Evolutionary conservation across 306 rosid genomes (phyloP).

Genomic region (Cyclanthera cordifolia): DNA sequence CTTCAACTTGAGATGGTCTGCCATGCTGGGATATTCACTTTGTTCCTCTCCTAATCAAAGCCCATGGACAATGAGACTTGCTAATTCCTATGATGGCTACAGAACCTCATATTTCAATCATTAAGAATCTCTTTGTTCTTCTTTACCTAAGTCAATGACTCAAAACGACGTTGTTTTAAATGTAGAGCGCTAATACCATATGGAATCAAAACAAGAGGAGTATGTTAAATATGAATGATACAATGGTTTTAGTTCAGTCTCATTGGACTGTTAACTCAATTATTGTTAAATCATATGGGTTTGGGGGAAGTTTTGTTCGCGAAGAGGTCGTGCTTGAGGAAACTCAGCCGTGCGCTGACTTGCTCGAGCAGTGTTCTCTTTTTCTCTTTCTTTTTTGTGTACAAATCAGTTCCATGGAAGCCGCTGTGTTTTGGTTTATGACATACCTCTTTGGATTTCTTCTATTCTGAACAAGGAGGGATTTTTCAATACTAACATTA

Average conservation of each 20-base stretch:
- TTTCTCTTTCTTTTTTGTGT: no score
- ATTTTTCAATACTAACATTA: no score
- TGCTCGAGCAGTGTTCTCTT: no score
- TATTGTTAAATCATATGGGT: not conserved
- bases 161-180: not conserved
- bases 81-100: slow-evolving; percentile 15
- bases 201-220: not conserved
- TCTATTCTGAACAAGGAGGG: no score
- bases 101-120: not conserved
- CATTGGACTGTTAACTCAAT: not conserved
- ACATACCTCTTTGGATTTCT: no score
- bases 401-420: no score
- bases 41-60: slow-evolving; percentile 46
- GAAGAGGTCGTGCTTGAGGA: no score
- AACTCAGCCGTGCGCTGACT: no score
- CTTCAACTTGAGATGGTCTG: slow-evolving; percentile 69
- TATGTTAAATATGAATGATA: not conserved
- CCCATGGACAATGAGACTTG: slow-evolving; percentile 52
- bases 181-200: not conserved
- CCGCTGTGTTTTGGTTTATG: no score
- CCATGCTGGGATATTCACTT: slow-evolving; percentile 44
- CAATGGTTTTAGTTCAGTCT: not conserved
- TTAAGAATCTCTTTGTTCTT: not conserved
- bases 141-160: not conserved
- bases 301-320: no score